Base-by-base conservation (phyloP, 495 filamentous ascomycete species). In the Aspergillus sclerotioniger region DNA sequence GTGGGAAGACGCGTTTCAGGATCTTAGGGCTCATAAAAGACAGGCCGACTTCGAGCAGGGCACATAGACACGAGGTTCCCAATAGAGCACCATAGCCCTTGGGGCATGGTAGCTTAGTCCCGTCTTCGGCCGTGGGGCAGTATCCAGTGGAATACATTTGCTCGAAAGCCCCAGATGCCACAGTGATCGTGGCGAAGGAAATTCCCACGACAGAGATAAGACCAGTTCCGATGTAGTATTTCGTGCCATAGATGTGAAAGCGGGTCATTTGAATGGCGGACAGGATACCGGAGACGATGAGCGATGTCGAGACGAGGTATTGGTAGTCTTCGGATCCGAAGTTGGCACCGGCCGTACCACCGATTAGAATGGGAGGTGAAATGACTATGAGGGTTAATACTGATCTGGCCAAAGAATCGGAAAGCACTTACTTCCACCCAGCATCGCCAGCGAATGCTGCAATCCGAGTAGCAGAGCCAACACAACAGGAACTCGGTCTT, bases 61-160 rank as follows among this genome's bases (percentile, higher is more conserved):
- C 58, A 32, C 77, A 91, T 31, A 80, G 67, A 62, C 73, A 77
- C 2, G 78, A 84, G 3, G 92, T 97, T 15, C 90, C 92, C 21
- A 94, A 71, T 31, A 95, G 77, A 9, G 91, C 90, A 13, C 92
- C 92, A 62, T 97, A 96, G 9, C 87, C 92, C 41, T 89, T 77
- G 0, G 90, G 92, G 59, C 92, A 97, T 5, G 91, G 87, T 7
- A 96, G 80, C 47, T 76, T 80, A 37, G 75, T 84, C 31, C 89
- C 90, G 54, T 86, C 75, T 2, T 73, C 75, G 48, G 75, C 84
- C 0, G 77, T 72, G 0, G 89, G 89, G 58, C 91, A 96, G 52
- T 77, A 81, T 17, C 92, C 92, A 44, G 89, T 92, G 21, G 73
- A 74, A 68, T 96, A 96, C 90, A 96, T 96, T 64, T 96, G 91